Evolutionary conservation across 2,329 filamentous ascomycete genomes (phyloP), one percentile per base, ranked within the genome.

Genomic region (Xylaria polymorpha): DNA sequence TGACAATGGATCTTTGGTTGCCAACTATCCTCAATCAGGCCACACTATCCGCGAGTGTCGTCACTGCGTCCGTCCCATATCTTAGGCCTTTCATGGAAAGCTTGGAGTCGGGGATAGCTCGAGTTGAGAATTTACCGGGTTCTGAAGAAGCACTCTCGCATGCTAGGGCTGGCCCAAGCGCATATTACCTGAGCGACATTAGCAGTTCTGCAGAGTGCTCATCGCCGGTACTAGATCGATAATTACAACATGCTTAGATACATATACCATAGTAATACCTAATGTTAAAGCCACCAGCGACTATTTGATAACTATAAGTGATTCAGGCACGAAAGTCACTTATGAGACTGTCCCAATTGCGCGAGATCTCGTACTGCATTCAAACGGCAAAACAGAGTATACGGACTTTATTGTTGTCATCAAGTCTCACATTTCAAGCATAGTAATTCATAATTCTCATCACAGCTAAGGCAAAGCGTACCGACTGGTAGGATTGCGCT

Each of bases 51-150:
- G 22, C 67, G 20, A 72, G 71, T 35, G 57, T 73, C 1, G 64
- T 72, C 9, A 72, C 72, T 10, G 70, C 72, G 2, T 73, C 70
- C 41, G 55, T 60, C 3, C 72, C 72, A 7, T 73, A 73, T 50
- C 65, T 73, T 0, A 59, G 61, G 39, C 70, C 68, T 10, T 71
- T 73, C 41, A 71, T 73, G 70, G 72, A 73, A 46, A 73, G 72
- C 53, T 35, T 73, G 20, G 68, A 73, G 44, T 66, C 70, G 12
- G 70, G 68, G 5, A 55, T 73, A 14, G 62, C 65, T 18, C 63
- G 70, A 10, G 70, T 72, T n/a, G 71, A 71, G 22, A 63, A 71
- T 29, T 20, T 73, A 20, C 60, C 67, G 6, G 64, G 62, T 18
- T 68, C 61, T 3, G 67, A 73, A 59, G 69, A 68, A 43, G 60